Conservation (phyloP, 306 rosid genomes). For the peach (Prunus persica) region Prunus_persica_NCBIv2 NC_034010.1:24520501-24521000, state of each 20-base stretch:
- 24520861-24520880: too few relatives aligned
- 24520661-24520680: conserved; percentile 7
- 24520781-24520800: conserved; percentile 86
- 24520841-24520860: not conserved
- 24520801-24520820: conserved; percentile 70
- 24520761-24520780: conserved; percentile 88
- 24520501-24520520: conserved; percentile 89
- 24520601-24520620: not conserved
- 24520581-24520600: conserved; percentile 76
- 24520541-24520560: conserved; percentile 87
- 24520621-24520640: not conserved
- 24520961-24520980: conserved; percentile 15
- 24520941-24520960: not conserved
- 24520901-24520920: not conserved
- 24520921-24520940: not conserved
- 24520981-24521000: conserved; percentile 3
- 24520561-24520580: conserved; percentile 42
- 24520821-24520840: not conserved
- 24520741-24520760: conserved; percentile 97
- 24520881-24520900: not conserved
- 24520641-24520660: not conserved
- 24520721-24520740: conserved; percentile 82
- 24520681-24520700: conserved; percentile 25
- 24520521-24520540: conserved; percentile 97
- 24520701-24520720: conserved; percentile 99